Base-by-base conservation (phyloP, 2,329 filamentous ascomycete species). In the Coniochaeta prunicola region DNA sequence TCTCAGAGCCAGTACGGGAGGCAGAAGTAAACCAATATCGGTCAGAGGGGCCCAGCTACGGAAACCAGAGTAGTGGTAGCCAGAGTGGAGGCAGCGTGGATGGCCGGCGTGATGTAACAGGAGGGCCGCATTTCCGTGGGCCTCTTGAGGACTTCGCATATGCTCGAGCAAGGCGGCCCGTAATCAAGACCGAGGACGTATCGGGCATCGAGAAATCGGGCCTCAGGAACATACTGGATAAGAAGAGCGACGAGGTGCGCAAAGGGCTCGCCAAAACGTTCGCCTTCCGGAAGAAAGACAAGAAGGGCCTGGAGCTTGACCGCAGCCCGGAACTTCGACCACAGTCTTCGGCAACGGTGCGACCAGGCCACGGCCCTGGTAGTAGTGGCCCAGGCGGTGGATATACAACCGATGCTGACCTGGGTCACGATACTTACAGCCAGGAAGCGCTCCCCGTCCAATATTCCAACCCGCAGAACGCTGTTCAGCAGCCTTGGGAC, bases 141-240 rank as follows among this genome's bases (percentile, higher is more conserved):
- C 68, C 72, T 0, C 67, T 76, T 62, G 71, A 78, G 21, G 77
- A 78, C 55, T 78, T 74, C 59, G 77, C 73, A 3, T 77, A 79
- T 55, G 74, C 73, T 2, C 72, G 76, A 12, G 71, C 72, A 0
- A 70, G 77, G 57, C 74, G 75, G 42, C 74, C 77, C 0, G 74
- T 74, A 10, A 68, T 79, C 62, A 76, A 73, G 65, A 76, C 77
- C 0, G 79, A 81, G 30, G 79, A 83, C 45, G 74, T 79, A 1
- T 80, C 78, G 1, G 79, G 76, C 7, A 82, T 84, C 56, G 81
- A 83, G 64, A 80, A 79, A 63, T 83, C 80, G 2, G 79, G 78
- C 0, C 71, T 85, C 55, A 73, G 82, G 53, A 78, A 71, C 50
- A 75, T 74, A 24, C 70, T 84, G 54, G 82, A 85, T 62, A 81